Evolutionary conservation across 352 stramenopile species (phyloP).

Genomic region (Globisporangium alternatum): DNA sequence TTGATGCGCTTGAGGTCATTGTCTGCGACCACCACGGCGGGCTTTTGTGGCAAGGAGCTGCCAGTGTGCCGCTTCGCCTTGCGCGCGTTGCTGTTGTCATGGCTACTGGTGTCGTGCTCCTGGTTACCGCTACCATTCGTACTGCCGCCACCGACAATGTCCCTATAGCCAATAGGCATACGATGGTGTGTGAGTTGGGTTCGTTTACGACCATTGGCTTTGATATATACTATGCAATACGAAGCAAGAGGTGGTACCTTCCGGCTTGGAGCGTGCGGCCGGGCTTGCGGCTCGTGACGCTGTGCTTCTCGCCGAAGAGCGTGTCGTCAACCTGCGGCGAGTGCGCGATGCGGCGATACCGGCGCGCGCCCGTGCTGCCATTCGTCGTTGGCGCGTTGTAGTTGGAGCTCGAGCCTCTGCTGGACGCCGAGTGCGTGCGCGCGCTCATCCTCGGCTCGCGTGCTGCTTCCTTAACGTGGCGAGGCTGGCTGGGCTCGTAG

Average conservation of each 20-base stretch:
- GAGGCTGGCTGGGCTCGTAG: background rate
- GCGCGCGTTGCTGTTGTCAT: background rate
- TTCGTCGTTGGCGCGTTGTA: background rate
- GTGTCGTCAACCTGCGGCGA: slow-evolving; percentile 67
- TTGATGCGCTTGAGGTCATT: slow-evolving; percentile 61
- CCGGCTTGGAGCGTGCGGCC: slow-evolving; percentile 61
- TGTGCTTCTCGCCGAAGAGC: slow-evolving; percentile 62
- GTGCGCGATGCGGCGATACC: slow-evolving; percentile 61
- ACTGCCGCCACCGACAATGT: slow-evolving; percentile 36
- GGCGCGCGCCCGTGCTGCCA: slow-evolving; percentile 26
- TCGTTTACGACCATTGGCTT: too few relatives aligned
- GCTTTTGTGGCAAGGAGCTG: background rate
- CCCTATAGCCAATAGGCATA: slow-evolving; percentile 15
- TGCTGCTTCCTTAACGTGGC: background rate
- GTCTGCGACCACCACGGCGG: slow-evolving; percentile 31
- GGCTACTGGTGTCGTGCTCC: slow-evolving; percentile 13
- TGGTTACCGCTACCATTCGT: slow-evolving; percentile 5
- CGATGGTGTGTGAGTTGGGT: too few relatives aligned
- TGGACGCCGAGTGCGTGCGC: slow-evolving; percentile 29
- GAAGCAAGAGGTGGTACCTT: slow-evolving; percentile 24
- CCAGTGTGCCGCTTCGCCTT: slow-evolving; percentile 1
- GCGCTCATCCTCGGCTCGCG: slow-evolving; percentile 18
- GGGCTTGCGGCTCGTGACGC: slow-evolving; percentile 42
- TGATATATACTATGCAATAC: too few relatives aligned
- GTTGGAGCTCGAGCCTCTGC: slow-evolving; percentile 17